Conservation (phyloP, 108 stramenopile genomes). For the Fragilaria crotonensis region DNA sequence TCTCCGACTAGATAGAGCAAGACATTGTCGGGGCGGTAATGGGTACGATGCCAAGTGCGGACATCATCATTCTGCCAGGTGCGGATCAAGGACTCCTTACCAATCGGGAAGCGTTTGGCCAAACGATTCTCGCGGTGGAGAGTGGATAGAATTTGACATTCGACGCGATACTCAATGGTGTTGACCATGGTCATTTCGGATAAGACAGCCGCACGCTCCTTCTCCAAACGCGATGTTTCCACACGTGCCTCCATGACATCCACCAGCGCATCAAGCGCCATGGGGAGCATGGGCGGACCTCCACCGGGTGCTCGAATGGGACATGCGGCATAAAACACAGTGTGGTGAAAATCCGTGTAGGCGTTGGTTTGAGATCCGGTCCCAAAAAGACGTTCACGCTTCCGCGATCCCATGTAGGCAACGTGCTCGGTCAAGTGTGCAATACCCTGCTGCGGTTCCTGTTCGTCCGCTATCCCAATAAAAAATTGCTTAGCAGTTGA, state of each 20-base stretch:
- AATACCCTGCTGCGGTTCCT: slow-evolving; percentile 93
- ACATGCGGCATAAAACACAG: slow-evolving; percentile 96
- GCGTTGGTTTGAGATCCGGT: slow-evolving; percentile 83
- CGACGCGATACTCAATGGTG: slow-evolving; percentile 95
- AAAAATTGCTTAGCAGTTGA: too few species aligned
- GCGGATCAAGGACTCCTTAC: slow-evolving; percentile 90
- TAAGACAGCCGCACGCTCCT: slow-evolving; percentile 93
- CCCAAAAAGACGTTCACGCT: slow-evolving; percentile 92
- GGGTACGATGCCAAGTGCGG: slow-evolving; percentile 90
- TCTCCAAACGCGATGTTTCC: slow-evolving; percentile 88
- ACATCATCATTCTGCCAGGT: slow-evolving; percentile 89
- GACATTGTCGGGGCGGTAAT: slow-evolving; percentile 98
- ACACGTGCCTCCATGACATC: slow-evolving; percentile 96
- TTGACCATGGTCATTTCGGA: slow-evolving; percentile 98
- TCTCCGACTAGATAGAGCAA: slow-evolving; percentile 95
- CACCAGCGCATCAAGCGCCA: slow-evolving; percentile 91
- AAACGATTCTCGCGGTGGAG: slow-evolving; percentile 94
- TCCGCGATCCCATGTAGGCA: slow-evolving; percentile 96
- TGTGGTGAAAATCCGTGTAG: slow-evolving; percentile 99
- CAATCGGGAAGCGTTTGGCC: slow-evolving; percentile 96
- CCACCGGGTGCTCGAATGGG: slow-evolving; percentile 67
- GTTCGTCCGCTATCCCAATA: slow-evolving; percentile 73
- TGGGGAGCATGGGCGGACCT: slow-evolving; percentile 81
- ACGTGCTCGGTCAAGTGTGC: slow-evolving; percentile 98
- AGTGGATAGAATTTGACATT: slow-evolving; percentile 93